These are phyloP conservation scores for Fraxinus baroniana DNA, from an alignment of 305 asterid species.

Conservation along the genomic window DNA sequence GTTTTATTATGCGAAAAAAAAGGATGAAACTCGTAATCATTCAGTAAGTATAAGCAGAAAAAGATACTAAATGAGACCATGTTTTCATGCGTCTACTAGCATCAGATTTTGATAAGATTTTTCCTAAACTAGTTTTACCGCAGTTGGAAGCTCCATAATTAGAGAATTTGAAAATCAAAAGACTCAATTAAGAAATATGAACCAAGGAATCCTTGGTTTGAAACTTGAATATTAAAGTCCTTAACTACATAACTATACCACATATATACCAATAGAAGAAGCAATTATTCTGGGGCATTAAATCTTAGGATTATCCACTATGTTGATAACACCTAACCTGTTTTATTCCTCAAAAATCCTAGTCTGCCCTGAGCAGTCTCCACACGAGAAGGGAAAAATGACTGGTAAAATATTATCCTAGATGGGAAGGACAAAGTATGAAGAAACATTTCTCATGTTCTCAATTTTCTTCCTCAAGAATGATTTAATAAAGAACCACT, in stretches of 20 bases:
- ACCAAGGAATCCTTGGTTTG: not conserved
- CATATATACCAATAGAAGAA: not conserved
- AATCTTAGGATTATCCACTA: not conserved
- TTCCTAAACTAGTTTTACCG: not conserved
- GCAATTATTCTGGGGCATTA: not conserved
- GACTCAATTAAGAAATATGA: not conserved
- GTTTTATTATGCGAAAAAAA: not conserved
- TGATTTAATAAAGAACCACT: not conserved
- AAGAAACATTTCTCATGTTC: not conserved
- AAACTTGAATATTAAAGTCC: not conserved
- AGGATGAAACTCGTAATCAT: not conserved
- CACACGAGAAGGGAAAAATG: not conserved
- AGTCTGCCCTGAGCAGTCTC: not conserved
- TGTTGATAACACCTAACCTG: not conserved
- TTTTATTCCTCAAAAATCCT: not conserved
- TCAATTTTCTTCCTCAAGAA: not conserved
- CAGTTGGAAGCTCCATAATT: not conserved
- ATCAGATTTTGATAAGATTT: constrained; percentile 5
- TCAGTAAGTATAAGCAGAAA: not conserved
- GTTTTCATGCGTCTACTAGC: not conserved
- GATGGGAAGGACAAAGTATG: not conserved
- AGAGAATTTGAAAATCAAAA: not conserved
- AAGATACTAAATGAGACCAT: not conserved
- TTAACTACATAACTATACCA: not conserved
- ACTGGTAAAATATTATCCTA: not conserved